phyloP scores from a whole-genome alignment of 1,284 basidiomycete genomes.

The Cryptococcus deneoformans region DNA sequence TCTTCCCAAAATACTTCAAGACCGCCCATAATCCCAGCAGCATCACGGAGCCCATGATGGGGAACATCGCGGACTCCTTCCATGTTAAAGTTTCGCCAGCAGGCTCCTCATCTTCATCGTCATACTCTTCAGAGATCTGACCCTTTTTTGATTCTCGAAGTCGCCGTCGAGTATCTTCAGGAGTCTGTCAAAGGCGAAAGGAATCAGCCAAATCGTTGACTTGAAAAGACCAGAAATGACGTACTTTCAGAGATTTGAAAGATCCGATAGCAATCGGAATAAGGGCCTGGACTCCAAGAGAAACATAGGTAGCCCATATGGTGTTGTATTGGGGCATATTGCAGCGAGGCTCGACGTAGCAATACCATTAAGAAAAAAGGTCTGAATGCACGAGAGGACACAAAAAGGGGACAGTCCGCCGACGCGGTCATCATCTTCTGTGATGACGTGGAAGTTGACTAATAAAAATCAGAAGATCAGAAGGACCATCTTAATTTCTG shows the following conservation, averaged over 20 bases:
- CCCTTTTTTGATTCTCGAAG: conserved; percentile 8
- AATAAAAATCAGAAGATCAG: not conserved
- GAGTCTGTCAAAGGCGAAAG: conserved; percentile 25
- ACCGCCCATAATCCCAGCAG: conserved; percentile 38
- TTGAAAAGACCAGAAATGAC: conserved; percentile 13
- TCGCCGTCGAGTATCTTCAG: conserved; percentile 24
- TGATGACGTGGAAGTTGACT: not conserved
- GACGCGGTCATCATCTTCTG: not conserved
- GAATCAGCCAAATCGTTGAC: conserved; percentile 9
- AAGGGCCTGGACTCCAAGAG: conserved; percentile 42
- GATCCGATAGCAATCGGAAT: conserved; percentile 47
- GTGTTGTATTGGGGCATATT: conserved; percentile 10
- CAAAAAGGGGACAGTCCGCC: too few species aligned
- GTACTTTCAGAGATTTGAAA: conserved; percentile 46
- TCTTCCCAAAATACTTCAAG: conserved; percentile 65
- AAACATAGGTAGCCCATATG: conserved; percentile 27
- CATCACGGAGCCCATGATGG: conserved; percentile 43
- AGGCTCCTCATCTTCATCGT: conserved; percentile 35
- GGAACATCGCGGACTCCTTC: conserved; percentile 43
- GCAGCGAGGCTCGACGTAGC: not conserved
- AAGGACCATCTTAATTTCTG: too few species aligned
- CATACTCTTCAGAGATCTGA: conserved; percentile 26
- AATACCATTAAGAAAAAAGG: not conserved
- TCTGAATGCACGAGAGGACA: too few species aligned
- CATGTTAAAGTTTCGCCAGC: conserved; percentile 43